Conservation (phyloP, 306 rosid species). For the Trichosanthes truncata region DNA sequence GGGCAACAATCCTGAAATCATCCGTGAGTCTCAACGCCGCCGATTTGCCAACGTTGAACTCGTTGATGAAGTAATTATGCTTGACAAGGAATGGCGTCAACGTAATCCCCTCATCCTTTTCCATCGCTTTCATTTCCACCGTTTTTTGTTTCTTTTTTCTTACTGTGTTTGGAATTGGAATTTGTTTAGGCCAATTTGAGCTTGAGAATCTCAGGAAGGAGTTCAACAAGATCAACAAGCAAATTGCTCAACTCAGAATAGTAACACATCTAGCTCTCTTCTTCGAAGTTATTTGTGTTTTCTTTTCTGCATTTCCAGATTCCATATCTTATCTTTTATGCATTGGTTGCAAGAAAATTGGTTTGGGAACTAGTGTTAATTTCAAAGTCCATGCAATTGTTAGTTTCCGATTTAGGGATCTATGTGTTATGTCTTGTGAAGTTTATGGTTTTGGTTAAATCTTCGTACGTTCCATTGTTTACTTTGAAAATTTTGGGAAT, state of each 20-base stretch:
- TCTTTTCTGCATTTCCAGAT: background rate
- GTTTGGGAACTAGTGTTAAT: background rate
- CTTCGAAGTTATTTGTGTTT: background rate
- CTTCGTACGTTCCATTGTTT: background rate
- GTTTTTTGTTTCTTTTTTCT: background rate
- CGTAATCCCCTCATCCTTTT: constrained; percentile 29
- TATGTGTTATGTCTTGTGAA: background rate
- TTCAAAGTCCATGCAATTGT: background rate
- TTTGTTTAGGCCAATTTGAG: constrained; percentile 53
- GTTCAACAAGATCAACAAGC: constrained; percentile 69
- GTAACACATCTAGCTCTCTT: constrained; percentile 19
- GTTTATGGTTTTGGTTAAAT: background rate
- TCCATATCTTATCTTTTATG: background rate
- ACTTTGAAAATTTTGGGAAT: background rate
- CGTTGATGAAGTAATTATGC: constrained; percentile 71
- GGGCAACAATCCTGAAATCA: constrained; percentile 70
- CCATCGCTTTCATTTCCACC: background rate
- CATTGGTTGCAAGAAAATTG: background rate
- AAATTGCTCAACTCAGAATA: constrained; percentile 51
- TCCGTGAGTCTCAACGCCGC: constrained; percentile 93
- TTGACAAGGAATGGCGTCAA: constrained; percentile 86
- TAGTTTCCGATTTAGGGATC: background rate
- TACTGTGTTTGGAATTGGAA: background rate
- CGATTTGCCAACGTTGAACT: constrained; percentile 65
- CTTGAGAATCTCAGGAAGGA: constrained; percentile 63